Evolutionary conservation across 2,329 filamentous ascomycete genomes (phyloP), one percentile per base, ranked within the genome.

Genomic region (Neopestalotiopsis sp.): DNA sequence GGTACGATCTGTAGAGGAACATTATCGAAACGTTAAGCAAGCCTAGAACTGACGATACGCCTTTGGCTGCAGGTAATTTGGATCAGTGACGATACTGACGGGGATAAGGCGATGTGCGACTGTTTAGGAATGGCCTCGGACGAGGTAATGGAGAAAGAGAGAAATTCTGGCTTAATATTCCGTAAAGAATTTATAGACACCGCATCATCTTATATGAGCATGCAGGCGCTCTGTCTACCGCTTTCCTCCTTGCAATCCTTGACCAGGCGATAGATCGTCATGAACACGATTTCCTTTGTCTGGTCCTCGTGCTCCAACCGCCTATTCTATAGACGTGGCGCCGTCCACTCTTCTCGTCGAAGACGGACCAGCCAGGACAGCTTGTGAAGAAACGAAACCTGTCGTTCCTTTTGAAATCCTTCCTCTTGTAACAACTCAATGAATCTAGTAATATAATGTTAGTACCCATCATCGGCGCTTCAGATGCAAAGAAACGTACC

Each of bases 371-470:
- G 87, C 81, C 95, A 97, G 6, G 94, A 91, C 79, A 97, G 94
- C 80, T 99, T 99, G 79, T 98, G 95, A 1, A 94, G 92, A 72
- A 99, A 94, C 1, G 91, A 88, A 65, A 98, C 87, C 76, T 98
- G 94, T 69, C 90, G 90, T 81, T 97, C 93, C 77, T 94, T 96
- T 73, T 91, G 90, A 78, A 98, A 99, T 0, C 95, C 95, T 0
- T 87, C 86, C 6, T 88, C 82, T 71, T 93, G 87, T 17, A 97
- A 87, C 71, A 95, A 94, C 6, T 85, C 79, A 72, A 92, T 89
- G 68, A 94, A 86, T 73, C 92, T 94, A 73, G 13, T 17, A 24
- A 14, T 2, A 24, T n/a, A n/a, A 14, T 32, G 5, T 30, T 17
- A 45, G 24, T 24, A 24, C 24, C 24, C 24, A n/a, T 61, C 7